Evolutionary conservation across 73 alveolate genomes (phyloP), one percentile per base, ranked within the genome.

Genomic region (Paramecium biaurelia): DNA sequence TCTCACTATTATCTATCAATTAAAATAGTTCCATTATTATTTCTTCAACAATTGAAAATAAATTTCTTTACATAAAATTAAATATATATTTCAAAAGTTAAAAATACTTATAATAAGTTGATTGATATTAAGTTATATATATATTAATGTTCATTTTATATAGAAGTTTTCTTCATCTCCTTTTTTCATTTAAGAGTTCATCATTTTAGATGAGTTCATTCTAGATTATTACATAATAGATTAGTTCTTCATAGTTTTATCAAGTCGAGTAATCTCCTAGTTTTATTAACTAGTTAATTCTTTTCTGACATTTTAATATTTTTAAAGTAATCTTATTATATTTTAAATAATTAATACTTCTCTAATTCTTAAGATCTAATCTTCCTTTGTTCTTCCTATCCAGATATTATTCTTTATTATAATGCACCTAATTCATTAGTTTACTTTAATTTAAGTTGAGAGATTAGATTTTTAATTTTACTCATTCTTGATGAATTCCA

Each of bases 331-430:
- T 49, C 94, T 89, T n/a, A 70, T n/a, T 4, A 53, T 53, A 49
- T 14, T 14, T 18, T 42, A 79, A 9, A 4, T 72, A 15, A 23
- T 2, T 20, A 0, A 2, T 89, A 89, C 94, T 89, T 89, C 32
- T 89, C 94, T n/a, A 89, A 72, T 18, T 89, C 94, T 30, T 89
- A 70, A 21, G 94, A 70, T 70, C 94, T 89, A 38, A 89, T 89
- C 56, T 89, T 89, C 18, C 87, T 89, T 53, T 89, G 28, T 70
- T 89, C 94, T 28, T 89, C 94, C 20, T 89, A 45, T 42, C 94
- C 94, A 57, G 94, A 89, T 20, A 63, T 10, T 28, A 89, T 89
- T 89, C 94, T 89, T 18, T 89, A 53, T 70, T 82, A 70, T 1
- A 89, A 43, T 23, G 94, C 94, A 43, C 57, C 57, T 10, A 89